Conservation (phyloP, 108 stramenopile genomes). For the Fistulifera solaris region DNA sequence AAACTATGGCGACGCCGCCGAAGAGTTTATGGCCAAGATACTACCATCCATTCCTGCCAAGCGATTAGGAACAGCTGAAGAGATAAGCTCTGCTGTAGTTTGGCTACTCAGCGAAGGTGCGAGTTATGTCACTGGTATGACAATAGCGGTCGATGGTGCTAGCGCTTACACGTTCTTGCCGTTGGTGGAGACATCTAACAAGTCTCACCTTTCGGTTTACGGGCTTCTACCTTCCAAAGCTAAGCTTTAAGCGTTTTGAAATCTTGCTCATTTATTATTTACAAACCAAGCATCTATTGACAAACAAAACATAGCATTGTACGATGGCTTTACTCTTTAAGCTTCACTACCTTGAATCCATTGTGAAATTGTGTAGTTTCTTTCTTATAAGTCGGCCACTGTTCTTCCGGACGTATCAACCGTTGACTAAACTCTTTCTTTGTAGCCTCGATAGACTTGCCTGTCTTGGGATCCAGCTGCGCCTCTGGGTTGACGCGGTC, state of each 20-base stretch:
- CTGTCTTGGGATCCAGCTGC: slow-evolving; percentile 66
- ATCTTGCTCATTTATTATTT: no score
- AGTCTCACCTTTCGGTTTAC: slow-evolving; percentile 51
- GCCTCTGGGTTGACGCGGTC: slow-evolving; percentile 70
- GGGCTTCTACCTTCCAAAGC: slow-evolving; percentile 54
- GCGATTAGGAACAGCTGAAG: slow-evolving; percentile 58
- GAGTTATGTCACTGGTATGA: slow-evolving; percentile 59
- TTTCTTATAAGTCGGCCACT: no score
- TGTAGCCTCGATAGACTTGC: slow-evolving; percentile 20
- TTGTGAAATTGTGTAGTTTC: no score
- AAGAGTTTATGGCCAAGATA: slow-evolving; percentile 50
- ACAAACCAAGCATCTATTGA: no score
- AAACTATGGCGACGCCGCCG: slow-evolving; percentile 70
- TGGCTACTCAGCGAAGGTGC: slow-evolving; percentile 66
- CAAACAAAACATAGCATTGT: no score
- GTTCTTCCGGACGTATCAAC: no score
- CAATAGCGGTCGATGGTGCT: slow-evolving; percentile 65
- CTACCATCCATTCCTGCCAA: slow-evolving; percentile 53
- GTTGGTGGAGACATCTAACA: slow-evolving; percentile 61
- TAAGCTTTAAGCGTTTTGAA: slow-evolving; percentile 35
- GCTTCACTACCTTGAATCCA: no score
- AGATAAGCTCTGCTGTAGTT: slow-evolving; percentile 58
- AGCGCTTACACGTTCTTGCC: slow-evolving; percentile 55
- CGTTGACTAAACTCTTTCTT: not conserved
- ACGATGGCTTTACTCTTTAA: no score